Evolutionary conservation across 352 stramenopile genomes (phyloP), one percentile per base, ranked within the genome.

Genomic region (Blastocystis sp.): DNA sequence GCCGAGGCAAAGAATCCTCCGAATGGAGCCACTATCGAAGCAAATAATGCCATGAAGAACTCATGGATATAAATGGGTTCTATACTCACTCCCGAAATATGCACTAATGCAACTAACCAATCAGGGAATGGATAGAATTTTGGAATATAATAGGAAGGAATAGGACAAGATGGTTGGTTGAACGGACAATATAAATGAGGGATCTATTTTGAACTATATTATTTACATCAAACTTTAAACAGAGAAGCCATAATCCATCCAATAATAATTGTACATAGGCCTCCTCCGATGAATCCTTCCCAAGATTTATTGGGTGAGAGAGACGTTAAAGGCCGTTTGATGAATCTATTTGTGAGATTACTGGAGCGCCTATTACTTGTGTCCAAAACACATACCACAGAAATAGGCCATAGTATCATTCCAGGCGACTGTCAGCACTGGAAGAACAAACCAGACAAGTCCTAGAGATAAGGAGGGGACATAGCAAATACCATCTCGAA

Each of bases 281-380:
- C 95, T 9, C 95, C 97, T 48, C 97, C 97, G 37, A 98, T 96
- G 88, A 99, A 99, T 1, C 97, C 97, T 90, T 99, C 97, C 96
- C 96, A 98, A 5, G 96, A 99, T 92, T 99, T 99, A 91, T 99
- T 99, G 22, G 97, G 97, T 44, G 94, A 98, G 68, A 99, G 93
- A 53, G 89, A 70, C 44, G 96, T 93, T 75, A 97, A 95, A 15
- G 92, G 91, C 64, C 94, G 92, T 90, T 96, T 96, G 90, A 99
- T 97, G 87, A 99, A 95, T 89, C 89, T 90, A 37, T 90, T 91
- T 24, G 90, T 58, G 19, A 84, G 19, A 35, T 19, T 4, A 58
- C 22, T 17, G 1, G 0, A n/a, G 7, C 11, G 24, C 9, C 19
- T n/a, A 9, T 2, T 42, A 95, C 89, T 95, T 96, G 17, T 92